These are phyloP conservation scores for Botrytis hyacinthi DNA, from an alignment of 2,329 filamentous ascomycete genomes.

Conservation along the genomic window DNA sequence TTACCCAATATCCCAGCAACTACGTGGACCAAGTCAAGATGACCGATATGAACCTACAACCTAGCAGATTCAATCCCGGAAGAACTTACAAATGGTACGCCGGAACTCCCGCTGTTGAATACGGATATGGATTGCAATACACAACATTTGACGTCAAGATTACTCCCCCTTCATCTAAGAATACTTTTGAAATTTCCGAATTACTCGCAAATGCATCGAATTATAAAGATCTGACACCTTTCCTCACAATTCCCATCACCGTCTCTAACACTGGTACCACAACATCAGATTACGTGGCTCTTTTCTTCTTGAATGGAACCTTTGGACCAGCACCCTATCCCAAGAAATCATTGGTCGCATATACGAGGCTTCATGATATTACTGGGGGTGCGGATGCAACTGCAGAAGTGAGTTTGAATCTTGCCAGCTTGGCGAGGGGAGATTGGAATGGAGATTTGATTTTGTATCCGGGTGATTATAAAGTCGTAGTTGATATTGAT, in stretches of 20 bases:
- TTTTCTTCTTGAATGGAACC: conserved; percentile 49
- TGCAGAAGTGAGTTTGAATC: conserved; percentile 44
- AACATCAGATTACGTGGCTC: conserved; percentile 51
- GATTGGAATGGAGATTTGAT: conserved; percentile 51
- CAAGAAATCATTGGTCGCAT: conserved; percentile 52
- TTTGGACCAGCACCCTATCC: conserved; percentile 52
- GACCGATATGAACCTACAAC: conserved; percentile 56
- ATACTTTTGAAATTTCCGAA: conserved; percentile 18
- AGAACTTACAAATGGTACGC: conserved; percentile 60
- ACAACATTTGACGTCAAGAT: conserved; percentile 22
- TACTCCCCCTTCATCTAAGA: not conserved
- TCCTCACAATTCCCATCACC: conserved; percentile 39
- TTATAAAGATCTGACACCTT: conserved; percentile 37
- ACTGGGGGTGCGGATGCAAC: conserved; percentile 36
- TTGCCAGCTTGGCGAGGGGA: conserved; percentile 50
- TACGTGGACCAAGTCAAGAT: conserved; percentile 52
- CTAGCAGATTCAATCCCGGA: conserved; percentile 44
- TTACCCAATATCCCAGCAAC: conserved; percentile 55
- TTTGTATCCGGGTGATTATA: conserved; percentile 54
- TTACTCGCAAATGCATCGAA: conserved; percentile 5
- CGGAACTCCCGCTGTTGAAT: conserved; percentile 48
- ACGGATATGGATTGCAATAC: conserved; percentile 50
- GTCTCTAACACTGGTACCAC: conserved; percentile 51
- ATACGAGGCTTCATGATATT: conserved; percentile 41
- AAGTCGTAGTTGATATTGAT: conserved; percentile 46